phyloP scores from a whole-genome alignment of 2,329 filamentous ascomycete species.

The Aaosphaeria arxii region DNA sequence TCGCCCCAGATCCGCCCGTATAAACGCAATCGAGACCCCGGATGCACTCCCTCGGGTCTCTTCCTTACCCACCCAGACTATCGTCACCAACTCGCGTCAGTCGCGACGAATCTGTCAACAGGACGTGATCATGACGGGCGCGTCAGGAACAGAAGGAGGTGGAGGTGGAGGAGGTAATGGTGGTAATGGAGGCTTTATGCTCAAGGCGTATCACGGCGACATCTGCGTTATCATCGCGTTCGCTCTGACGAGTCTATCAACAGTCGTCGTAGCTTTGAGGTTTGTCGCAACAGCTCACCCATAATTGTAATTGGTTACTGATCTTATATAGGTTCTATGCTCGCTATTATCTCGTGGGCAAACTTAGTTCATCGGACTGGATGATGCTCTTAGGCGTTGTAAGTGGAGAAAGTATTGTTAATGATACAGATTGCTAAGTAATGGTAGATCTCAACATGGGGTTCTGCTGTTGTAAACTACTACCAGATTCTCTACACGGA shows the following conservation, averaged over 20 bases:
- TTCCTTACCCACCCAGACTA: background rate
- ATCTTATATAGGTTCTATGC: slow-evolving; percentile 22
- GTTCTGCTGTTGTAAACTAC: slow-evolving; percentile 21
- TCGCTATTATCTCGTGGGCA: slow-evolving; percentile 23
- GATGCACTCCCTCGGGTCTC: slow-evolving; percentile 1
- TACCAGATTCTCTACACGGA: slow-evolving; percentile 24
- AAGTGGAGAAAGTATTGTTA: slow-evolving; percentile 3
- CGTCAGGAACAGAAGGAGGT: background rate
- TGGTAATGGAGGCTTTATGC: background rate
- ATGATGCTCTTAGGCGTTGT: slow-evolving; percentile 27
- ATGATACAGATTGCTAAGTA: background rate
- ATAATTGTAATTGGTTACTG: too few species aligned
- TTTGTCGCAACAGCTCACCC: slow-evolving; percentile 1
- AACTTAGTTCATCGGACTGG: slow-evolving; percentile 26
- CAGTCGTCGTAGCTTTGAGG: slow-evolving; percentile 27
- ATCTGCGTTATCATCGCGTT: slow-evolving; percentile 21
- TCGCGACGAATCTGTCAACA: background rate
- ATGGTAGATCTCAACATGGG: slow-evolving; percentile 26
- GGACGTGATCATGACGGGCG: background rate
- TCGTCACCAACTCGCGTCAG: slow-evolving; percentile 1
- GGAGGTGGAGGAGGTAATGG: background rate
- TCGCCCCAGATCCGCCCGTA: background rate
- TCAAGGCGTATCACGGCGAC: slow-evolving; percentile 11
- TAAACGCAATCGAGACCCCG: slow-evolving; percentile 7
- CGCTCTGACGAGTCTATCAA: slow-evolving; percentile 24